Conservation (phyloP, 352 stramenopile species). For the Phytophthora niederhauseri region DNA sequence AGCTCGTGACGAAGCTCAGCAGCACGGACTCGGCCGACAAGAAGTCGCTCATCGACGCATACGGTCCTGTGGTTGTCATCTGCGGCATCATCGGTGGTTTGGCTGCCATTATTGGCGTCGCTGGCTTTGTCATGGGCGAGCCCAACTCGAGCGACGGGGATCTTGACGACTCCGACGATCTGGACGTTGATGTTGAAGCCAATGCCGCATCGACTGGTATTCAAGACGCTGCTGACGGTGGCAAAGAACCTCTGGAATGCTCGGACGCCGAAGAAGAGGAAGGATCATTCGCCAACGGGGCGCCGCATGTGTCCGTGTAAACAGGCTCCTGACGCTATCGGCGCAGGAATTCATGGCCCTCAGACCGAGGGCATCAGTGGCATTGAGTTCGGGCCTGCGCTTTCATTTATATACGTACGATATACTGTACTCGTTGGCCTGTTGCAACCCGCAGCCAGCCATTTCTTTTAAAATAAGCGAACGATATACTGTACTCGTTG, state of each 20-base stretch:
- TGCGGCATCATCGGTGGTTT: slow-evolving; percentile 69
- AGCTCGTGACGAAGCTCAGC: slow-evolving; percentile 67
- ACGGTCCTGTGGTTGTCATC: slow-evolving; percentile 61
- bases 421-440: slow-evolving; percentile 9
- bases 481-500: slow-evolving; percentile 5
- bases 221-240: slow-evolving; percentile 42
- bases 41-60: slow-evolving; percentile 47
- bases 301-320: slow-evolving; percentile 44
- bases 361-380: slow-evolving; percentile 3
- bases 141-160: slow-evolving; percentile 25
- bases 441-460: slow-evolving; percentile 3
- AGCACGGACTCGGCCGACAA: slow-evolving; percentile 31
- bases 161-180: slow-evolving; percentile 39
- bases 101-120: slow-evolving; percentile 70
- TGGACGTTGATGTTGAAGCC: slow-evolving; percentile 67
- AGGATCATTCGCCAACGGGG: slow-evolving; percentile 60
- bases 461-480: not conserved
- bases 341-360: slow-evolving; percentile 25
- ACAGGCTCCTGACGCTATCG: not conserved
- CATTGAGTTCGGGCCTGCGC: slow-evolving; percentile 16
- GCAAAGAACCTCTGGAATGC: slow-evolving; percentile 47
- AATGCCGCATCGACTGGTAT: slow-evolving; percentile 30
- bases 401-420: slow-evolving; percentile 29
- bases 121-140: slow-evolving; percentile 53
- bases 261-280: slow-evolving; percentile 71